Evolutionary conservation across 2,329 filamentous ascomycete genomes (phyloP).

Genomic region (Ophiostoma piceae): DNA sequence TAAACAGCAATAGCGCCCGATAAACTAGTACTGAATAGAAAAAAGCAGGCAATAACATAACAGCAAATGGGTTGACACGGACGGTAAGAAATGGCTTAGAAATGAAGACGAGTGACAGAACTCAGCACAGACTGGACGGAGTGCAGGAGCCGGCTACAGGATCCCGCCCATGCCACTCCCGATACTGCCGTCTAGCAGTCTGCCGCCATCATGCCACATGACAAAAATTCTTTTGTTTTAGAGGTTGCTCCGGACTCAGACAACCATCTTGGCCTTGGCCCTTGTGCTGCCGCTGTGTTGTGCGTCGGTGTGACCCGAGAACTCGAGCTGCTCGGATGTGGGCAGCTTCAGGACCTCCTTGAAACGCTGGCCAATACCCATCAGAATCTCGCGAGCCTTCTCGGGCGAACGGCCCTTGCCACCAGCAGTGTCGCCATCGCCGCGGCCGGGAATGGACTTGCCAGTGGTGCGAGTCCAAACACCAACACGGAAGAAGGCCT

Average conservation of each 20-base stretch:
- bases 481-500: slow-evolving; percentile 95
- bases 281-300: slow-evolving; percentile 89
- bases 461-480: slow-evolving; percentile 95
- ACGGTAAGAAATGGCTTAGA: slow-evolving; percentile 3
- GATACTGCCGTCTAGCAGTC: neutral
- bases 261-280: slow-evolving; percentile 88
- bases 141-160: neutral
- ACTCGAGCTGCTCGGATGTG: slow-evolving; percentile 74
- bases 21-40: neutral
- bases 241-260: slow-evolving; percentile 48
- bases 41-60: slow-evolving; percentile 1
- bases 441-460: slow-evolving; percentile 71
- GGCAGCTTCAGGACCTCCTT: slow-evolving; percentile 85
- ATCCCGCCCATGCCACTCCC: neutral
- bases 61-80: slow-evolving; percentile 9
- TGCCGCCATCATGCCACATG: neutral
- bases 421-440: slow-evolving; percentile 65
- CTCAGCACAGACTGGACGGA: neutral
- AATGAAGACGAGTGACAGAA: neutral
- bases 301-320: slow-evolving; percentile 92
- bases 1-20: neutral
- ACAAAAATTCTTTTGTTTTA: neutral
- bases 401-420: slow-evolving; percentile 72
- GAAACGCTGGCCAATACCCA: slow-evolving; percentile 82
- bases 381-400: slow-evolving; percentile 79